Percentiles rank a stretch among this genome's conserved stretches.
These are phyloP conservation scores for Debaryomyces psychrophilus DNA, from an alignment of 1,139 yeast species.

Conservation along the genomic window DNA sequence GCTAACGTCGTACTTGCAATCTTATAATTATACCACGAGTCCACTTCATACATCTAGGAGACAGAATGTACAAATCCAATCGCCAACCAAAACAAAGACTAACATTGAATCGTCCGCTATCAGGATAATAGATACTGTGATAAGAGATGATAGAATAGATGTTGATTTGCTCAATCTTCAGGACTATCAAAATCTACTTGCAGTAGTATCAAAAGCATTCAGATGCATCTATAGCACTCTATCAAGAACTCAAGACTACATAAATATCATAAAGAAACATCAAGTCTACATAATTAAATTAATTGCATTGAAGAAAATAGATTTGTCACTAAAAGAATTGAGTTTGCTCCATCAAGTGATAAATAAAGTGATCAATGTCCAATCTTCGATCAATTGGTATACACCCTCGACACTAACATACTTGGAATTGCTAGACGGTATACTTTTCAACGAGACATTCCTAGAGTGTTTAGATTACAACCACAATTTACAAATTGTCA, in stretches of 20 bases:
- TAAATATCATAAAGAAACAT: slow-evolving; percentile 27
- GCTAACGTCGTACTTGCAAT: slow-evolving; percentile 11
- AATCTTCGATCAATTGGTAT: slow-evolving; percentile 4
- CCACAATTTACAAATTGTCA: slow-evolving; percentile 18
- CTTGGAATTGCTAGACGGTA: slow-evolving; percentile 7
- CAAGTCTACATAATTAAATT: slow-evolving; percentile 34
- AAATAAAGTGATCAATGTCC: slow-evolving; percentile 12
- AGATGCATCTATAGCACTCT: slow-evolving; percentile 22
- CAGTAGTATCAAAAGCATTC: slow-evolving; percentile 21
- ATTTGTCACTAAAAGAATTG: slow-evolving; percentile 19
- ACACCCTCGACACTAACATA: not conserved
- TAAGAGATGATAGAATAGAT: slow-evolving; percentile 8
- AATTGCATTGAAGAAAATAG: slow-evolving; percentile 26
- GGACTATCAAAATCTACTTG: slow-evolving; percentile 11
- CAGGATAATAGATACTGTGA: slow-evolving; percentile 8
- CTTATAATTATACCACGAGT: slow-evolving; percentile 9
- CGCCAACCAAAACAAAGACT: slow-evolving; percentile 13
- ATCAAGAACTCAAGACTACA: slow-evolving; percentile 10
- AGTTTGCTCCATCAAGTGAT: slow-evolving; percentile 15
- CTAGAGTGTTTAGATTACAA: slow-evolving; percentile 7
- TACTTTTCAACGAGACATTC: slow-evolving; percentile 9
- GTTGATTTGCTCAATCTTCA: not conserved
- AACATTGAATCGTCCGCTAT: slow-evolving; percentile 17
- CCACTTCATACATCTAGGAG: slow-evolving; percentile 16
- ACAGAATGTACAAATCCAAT: slow-evolving; percentile 13